These are phyloP conservation scores for Pholiota adiposa DNA, from an alignment of 1,284 basidiomycete species.

Conservation along the genomic window DNA sequence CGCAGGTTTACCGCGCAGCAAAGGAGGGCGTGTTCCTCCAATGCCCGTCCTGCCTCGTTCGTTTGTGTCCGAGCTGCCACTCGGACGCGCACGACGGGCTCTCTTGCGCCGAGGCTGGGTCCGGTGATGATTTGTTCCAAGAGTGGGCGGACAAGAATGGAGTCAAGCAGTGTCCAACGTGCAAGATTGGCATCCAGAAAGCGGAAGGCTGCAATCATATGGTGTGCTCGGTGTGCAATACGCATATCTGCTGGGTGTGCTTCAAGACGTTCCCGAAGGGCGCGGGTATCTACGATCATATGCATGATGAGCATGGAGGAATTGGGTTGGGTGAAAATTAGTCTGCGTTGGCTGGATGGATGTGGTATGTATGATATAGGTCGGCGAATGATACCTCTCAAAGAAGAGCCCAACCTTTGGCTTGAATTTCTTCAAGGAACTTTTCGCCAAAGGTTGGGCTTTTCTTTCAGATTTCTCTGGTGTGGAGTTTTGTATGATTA, in stretches of 20 bases:
- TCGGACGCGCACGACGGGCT: slow-evolving; percentile 68
- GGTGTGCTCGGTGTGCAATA: slow-evolving; percentile 68
- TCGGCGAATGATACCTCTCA: no score
- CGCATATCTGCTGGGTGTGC: slow-evolving; percentile 81
- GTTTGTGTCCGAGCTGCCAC: slow-evolving; percentile 70
- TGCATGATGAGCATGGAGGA: slow-evolving; percentile 41
- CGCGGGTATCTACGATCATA: slow-evolving; percentile 47
- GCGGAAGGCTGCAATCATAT: slow-evolving; percentile 79
- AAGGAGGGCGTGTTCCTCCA: slow-evolving; percentile 55
- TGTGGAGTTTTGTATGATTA: no score
- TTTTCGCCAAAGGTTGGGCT: no score
- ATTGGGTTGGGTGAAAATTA: slow-evolving; percentile 23
- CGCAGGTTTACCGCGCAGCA: slow-evolving; percentile 63
- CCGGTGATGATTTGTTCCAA: slow-evolving; percentile 57
- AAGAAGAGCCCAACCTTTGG: no score
- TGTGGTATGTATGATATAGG: no score
- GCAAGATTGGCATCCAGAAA: slow-evolving; percentile 68
- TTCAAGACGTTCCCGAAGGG: slow-evolving; percentile 64
- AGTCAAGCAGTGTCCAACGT: slow-evolving; percentile 73
- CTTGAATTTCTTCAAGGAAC: no score
- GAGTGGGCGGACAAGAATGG: slow-evolving; percentile 62
- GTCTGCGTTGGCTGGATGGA: no score
- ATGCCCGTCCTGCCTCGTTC: slow-evolving; percentile 70
- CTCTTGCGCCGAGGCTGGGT: slow-evolving; percentile 58
- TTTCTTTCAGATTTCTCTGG: no score